Base-by-base conservation (phyloP, 495 filamentous ascomycete species). In the Aspergillus conjunctus region DNA sequence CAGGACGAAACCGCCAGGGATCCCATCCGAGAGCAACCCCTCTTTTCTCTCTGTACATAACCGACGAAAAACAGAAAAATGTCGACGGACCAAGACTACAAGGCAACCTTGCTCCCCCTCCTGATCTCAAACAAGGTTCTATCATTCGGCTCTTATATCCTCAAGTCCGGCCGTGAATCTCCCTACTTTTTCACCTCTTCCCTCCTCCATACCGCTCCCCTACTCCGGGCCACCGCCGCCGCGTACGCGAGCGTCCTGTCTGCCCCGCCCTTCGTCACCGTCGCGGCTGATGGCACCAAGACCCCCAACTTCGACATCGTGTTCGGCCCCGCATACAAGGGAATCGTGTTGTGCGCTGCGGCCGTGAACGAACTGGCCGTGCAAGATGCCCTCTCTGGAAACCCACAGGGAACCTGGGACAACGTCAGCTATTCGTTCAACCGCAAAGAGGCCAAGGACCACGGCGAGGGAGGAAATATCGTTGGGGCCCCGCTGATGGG, bases 161-260 rank as follows among this genome's bases (percentile, higher is more conserved):
- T 98, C 63, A 98, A 98, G 76, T 97, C 93, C 56, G 88, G 89
- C 65, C 92, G 94, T 63, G 83, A 87, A 68, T 96, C 92, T 7
- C 93, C 94, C n/a, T 97, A 98, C 85, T 97, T 98, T 84, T 96
- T 98, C 87, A 95, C 94, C 75, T 91, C 92, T 17, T 91, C 91
- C 33, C 83, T 88, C 65, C 92, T 97, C 78, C 88, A 92, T 79
- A 85, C 83, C 21, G 88, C 86, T 26, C 77, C 85, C 59, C 83
- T 96, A 18, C 84, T 94, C 58, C 80, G 81, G 58, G 84, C 90
- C 59, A 85, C 94, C 61, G 82, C 87, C 56, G 78, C 83, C 45
- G 91, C 93, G 45, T 98, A 92, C 71, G 93, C 93, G 7, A 81
- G 86, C 48, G 84, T 91, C 51, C 86, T 96, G 48, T 73, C 75